Conservation (phyloP, 2,329 filamentous ascomycete species). For the Aureobasidium namibiae region DNA sequence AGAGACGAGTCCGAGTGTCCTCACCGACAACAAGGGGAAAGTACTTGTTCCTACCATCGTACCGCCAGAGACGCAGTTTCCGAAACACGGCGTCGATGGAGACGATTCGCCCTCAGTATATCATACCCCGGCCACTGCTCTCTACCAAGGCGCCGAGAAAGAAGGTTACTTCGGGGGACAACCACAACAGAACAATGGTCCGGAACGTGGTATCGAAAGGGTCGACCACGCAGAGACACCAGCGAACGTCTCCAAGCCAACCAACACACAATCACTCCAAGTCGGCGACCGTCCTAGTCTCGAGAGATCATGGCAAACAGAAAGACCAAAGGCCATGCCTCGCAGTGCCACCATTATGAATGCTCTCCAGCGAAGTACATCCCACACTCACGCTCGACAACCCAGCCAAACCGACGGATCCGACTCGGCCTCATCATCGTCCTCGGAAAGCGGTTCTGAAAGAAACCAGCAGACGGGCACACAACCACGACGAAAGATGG, state of each 20-base stretch:
- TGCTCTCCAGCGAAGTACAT: not conserved
- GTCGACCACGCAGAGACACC: slow-evolving; percentile 6
- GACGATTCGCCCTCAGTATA: not conserved
- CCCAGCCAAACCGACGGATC: not conserved
- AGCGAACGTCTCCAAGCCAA: not conserved
- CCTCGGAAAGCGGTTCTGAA: not conserved
- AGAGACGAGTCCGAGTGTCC: not conserved
- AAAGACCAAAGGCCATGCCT: slow-evolving; percentile 3
- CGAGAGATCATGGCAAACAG: slow-evolving; percentile 11
- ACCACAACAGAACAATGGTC: not conserved
- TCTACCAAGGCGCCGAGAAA: not conserved
- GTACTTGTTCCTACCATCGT: slow-evolving; percentile 3
- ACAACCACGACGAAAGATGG: slow-evolving; percentile 8
- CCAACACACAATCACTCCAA: not conserved
- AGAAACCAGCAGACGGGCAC: not conserved
- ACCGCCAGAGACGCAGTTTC: slow-evolving; percentile 10
- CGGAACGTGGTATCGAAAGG: not conserved
- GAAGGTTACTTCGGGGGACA: not conserved
- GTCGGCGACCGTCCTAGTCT: not conserved
- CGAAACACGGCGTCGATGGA: not conserved
- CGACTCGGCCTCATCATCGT: not conserved
- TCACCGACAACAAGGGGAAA: not conserved
- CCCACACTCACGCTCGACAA: not conserved
- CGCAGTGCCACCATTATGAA: slow-evolving; percentile 4
- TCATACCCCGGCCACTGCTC: not conserved